Evolutionary conservation across 352 stramenopile genomes (phyloP), one percentile per base, ranked within the genome.

Genomic region (Globisporangium splendens): DNA sequence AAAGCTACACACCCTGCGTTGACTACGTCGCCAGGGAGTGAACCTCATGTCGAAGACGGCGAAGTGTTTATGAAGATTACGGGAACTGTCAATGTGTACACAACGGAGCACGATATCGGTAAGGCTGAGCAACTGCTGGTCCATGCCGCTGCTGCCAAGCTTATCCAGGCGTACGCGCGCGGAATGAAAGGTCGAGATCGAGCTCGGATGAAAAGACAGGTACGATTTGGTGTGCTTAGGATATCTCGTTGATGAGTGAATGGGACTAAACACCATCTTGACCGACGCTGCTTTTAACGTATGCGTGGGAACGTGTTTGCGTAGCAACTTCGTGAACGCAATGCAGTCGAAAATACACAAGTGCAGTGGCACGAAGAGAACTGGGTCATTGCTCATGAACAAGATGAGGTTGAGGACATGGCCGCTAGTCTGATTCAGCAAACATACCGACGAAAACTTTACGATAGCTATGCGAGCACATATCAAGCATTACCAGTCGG

Each of bases 371-470:
- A 62, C 21, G 68, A 72, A 14, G 21, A 62, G 7, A 56, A 43
- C 46, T 12, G 58, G 17, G 47, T 63, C n/a, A 38, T 72, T 2
- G 50, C 61, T 17, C 42, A 66, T 15, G 67, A 80, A 53, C 74
- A 59, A 56, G 38, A 63, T 53, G 72, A 81, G 17, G 63, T 78
- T 14, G 72, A 78, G 24, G 57, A 77, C 50, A 66, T 80, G 51
- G 75, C 75, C 1, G 75, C 61, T 28, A 75, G 60, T 43, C 31
- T 72, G 22, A 78, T 83, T 31, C 75, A 85, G 50, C 59, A 67
- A 49, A 38, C 69, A 13, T 84, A 70, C 47, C 59, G 68, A 35
- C 59, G 58, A 51, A 56, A 15, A 15, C 43, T 63, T 7, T 22
- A 54, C 43, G 44, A 46, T 17, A 35, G 28, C 28, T 35, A 35